Percentiles rank a stretch among this genome's conserved stretches.
phyloP scores from a whole-genome alignment of 495 filamentous ascomycete genomes.

The Penicillium herquei region DNA sequence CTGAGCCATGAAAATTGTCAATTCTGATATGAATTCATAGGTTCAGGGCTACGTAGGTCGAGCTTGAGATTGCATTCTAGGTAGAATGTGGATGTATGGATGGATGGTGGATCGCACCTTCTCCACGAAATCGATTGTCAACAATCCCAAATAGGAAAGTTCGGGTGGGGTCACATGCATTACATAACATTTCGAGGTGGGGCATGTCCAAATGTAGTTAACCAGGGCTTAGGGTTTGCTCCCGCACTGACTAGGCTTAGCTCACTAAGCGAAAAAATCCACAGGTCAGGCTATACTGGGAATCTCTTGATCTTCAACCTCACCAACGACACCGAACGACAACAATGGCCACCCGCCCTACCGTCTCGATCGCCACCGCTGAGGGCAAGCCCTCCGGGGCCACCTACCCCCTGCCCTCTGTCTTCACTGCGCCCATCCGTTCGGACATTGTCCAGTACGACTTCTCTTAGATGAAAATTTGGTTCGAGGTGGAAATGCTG shows the following conservation, averaged over 20 bases:
- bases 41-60: too few relatives aligned
- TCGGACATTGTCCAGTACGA: constrained; percentile 95
- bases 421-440: constrained; percentile 95
- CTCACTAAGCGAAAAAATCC: constrained; percentile 51
- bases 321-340: constrained; percentile 48
- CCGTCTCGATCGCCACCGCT: constrained; percentile 88
- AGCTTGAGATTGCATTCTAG: too few relatives aligned
- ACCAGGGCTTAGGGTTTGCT: constrained; percentile 40
- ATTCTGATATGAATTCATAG: neutral
- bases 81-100: neutral
- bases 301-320: constrained; percentile 43
- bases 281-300: constrained; percentile 32
- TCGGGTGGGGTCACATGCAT: neutral
- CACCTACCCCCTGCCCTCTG: constrained; percentile 85
- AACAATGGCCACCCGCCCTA: constrained; percentile 91
- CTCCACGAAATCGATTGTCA: constrained; percentile 1
- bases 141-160: neutral
- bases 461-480: constrained; percentile 14
- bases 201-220: constrained; percentile 18
- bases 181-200: neutral
- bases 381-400: constrained; percentile 86
- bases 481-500: constrained; percentile 31
- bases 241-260: constrained; percentile 16
- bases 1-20: too few relatives aligned
- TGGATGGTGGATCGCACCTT: constrained; percentile 1